These are phyloP conservation scores for Castanea crenata DNA, from an alignment of 306 rosid species.

Conservation along the genomic window DNA sequence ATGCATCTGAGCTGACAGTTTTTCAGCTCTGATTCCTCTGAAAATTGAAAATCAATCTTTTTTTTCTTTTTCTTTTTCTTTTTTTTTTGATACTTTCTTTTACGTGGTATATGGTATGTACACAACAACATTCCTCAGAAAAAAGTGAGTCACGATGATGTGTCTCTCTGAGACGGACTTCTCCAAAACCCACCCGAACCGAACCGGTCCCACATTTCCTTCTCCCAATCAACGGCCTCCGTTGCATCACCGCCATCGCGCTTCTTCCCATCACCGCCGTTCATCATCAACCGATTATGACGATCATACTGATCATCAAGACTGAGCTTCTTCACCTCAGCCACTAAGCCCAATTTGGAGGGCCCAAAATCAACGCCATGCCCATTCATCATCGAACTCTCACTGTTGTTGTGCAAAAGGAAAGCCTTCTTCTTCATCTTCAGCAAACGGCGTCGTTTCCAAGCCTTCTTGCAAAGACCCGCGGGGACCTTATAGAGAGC, in stretches of 20 bases:
- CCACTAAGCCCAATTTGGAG: not conserved
- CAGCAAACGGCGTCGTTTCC: conserved; percentile 13
- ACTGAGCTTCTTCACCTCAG: not conserved
- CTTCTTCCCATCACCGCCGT: not conserved
- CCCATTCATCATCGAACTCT: not conserved
- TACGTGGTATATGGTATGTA: no score
- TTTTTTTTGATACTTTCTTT: no score
- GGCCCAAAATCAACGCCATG: not conserved
- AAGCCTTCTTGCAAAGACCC: conserved; percentile 47
- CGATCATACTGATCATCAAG: no score
- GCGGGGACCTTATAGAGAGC: conserved; percentile 54
- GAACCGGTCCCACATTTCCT: conserved; percentile 74
- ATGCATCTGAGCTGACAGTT: no score
- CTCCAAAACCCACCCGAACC: conserved; percentile 75
- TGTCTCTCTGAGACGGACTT: conserved; percentile 49
- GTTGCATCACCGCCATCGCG: not conserved
- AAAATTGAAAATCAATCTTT: no score
- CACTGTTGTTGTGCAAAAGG: conserved; percentile 12
- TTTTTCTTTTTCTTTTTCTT: no score
- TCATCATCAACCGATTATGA: no score
- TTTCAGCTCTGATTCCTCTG: no score
- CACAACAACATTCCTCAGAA: no score
- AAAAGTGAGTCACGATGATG: conserved; percentile 10
- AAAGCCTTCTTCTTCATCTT: conserved; percentile 15
- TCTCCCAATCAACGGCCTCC: conserved; percentile 43